Evolutionary conservation across 306 rosid genomes (phyloP).

Genomic region (Vigna hirtella): DNA sequence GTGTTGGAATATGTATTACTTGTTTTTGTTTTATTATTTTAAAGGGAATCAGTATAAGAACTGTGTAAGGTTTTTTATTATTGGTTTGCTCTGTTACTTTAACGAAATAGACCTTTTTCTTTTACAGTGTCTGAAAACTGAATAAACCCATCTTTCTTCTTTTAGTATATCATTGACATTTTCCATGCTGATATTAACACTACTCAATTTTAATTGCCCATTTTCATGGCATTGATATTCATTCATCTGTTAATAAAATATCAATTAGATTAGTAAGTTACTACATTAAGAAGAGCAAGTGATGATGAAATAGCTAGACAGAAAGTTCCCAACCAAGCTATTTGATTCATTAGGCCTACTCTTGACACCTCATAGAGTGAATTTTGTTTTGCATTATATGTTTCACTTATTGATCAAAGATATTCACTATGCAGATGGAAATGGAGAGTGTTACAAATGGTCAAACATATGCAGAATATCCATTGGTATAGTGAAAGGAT

Average conservation of each 20-base stretch:
- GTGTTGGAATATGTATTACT: constrained; percentile 13
- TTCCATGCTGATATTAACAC: constrained; percentile 6
- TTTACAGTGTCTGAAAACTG: neutral
- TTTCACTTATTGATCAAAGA: constrained; percentile 34
- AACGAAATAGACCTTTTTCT: neutral
- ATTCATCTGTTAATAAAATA: neutral
- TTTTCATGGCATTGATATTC: neutral
- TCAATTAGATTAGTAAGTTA: neutral
- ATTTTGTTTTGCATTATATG: constrained; percentile 9
- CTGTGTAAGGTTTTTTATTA: neutral
- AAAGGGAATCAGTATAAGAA: neutral
- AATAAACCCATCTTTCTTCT: neutral
- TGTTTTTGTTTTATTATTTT: constrained; percentile 8
- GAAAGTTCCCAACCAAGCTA: constrained; percentile 7
- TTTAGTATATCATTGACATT: neutral
- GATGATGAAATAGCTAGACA: constrained; percentile 29
- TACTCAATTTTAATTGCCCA: neutral
- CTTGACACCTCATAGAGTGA: constrained; percentile 11
- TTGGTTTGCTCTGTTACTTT: constrained; percentile 13
- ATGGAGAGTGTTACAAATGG: constrained; percentile 75
- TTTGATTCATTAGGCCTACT: constrained; percentile 16
- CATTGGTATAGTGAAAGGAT: constrained; percentile 74
- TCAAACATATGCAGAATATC: constrained; percentile 65
- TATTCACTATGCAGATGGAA: constrained; percentile 62
- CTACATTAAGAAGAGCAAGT: constrained; percentile 11